Conservation (phyloP, 2,329 filamentous ascomycete genomes). For the Aspergillus arachidicola region DNA sequence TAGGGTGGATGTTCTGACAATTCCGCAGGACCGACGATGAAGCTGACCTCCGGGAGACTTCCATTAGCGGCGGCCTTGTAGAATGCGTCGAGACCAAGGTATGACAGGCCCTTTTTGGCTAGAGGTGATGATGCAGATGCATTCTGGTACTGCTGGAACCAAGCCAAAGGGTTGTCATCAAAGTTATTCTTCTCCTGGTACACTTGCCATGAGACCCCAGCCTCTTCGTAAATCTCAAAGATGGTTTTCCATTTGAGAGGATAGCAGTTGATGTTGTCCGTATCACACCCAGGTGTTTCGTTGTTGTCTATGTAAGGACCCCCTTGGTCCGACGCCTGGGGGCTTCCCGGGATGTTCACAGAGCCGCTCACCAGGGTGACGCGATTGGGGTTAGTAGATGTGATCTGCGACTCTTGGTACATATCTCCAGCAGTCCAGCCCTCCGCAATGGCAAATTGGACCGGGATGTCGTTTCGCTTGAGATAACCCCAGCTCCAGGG, state of each 20-base stretch:
- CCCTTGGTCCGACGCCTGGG: constrained; percentile 46
- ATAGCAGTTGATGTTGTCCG: constrained; percentile 52
- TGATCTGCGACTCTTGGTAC: constrained; percentile 59
- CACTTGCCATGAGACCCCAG: constrained; percentile 54
- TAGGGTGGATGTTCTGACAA: constrained; percentile 59
- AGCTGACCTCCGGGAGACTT: constrained; percentile 55
- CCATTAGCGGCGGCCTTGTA: constrained; percentile 54
- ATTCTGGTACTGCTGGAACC: constrained; percentile 57
- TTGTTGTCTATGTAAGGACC: constrained; percentile 56
- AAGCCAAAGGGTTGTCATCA: constrained; percentile 58
- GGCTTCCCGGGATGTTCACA: constrained; percentile 54
- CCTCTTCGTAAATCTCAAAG: constrained; percentile 52
- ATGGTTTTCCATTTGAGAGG: constrained; percentile 58
- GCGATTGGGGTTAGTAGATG: constrained; percentile 57
- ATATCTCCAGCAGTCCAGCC: constrained; percentile 59
- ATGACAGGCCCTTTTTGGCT: constrained; percentile 51
- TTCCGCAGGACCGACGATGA: constrained; percentile 54
- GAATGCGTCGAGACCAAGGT: constrained; percentile 52
- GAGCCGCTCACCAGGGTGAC: constrained; percentile 55
- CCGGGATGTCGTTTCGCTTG: constrained; percentile 55
- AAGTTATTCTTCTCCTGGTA: constrained; percentile 57
- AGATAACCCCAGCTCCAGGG: constrained; percentile 57
- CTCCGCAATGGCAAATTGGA: constrained; percentile 59
- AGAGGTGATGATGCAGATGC: constrained; percentile 46
- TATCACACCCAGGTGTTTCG: constrained; percentile 53